Conservation (phyloP, 2,329 filamentous ascomycete genomes). For the Fusarium sp. region DNA sequence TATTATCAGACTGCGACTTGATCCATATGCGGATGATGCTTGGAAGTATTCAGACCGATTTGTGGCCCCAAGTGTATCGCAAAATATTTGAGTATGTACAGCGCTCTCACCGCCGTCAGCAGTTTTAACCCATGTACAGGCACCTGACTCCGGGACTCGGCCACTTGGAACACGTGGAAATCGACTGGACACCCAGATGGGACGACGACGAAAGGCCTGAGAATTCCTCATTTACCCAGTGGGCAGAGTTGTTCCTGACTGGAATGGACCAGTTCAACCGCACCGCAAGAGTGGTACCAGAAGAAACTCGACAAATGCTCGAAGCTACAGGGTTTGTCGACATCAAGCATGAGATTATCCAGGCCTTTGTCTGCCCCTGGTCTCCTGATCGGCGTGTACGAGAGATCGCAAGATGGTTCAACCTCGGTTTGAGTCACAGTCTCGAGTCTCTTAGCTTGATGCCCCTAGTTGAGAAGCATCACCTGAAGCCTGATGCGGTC, state of each 20-base stretch:
- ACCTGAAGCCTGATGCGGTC: slow-evolving; percentile 70
- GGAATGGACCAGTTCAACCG: slow-evolving; percentile 75
- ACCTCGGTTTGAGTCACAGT: slow-evolving; percentile 79
- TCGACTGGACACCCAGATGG: slow-evolving; percentile 82
- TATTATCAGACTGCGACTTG: slow-evolving; percentile 75
- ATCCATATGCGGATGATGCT: slow-evolving; percentile 85
- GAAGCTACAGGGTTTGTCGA: slow-evolving; percentile 82
- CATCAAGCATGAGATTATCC: slow-evolving; percentile 76
- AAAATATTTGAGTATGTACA: slow-evolving; percentile 73
- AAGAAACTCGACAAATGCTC: slow-evolving; percentile 69
- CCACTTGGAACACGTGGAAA: slow-evolving; percentile 87
- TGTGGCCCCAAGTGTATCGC: slow-evolving; percentile 79
- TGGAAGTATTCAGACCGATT: slow-evolving; percentile 76
- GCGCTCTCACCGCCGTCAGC: background rate
- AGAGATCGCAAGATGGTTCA: slow-evolving; percentile 85
- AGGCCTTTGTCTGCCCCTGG: slow-evolving; percentile 82
- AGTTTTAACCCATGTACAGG: slow-evolving; percentile 54
- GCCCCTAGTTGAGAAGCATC: slow-evolving; percentile 70
- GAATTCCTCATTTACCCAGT: slow-evolving; percentile 71
- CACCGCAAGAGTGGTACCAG: slow-evolving; percentile 70
- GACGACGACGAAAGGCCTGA: slow-evolving; percentile 72
- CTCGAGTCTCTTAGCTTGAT: slow-evolving; percentile 79
- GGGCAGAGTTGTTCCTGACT: slow-evolving; percentile 76
- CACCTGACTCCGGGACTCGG: slow-evolving; percentile 83
- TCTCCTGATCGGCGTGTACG: slow-evolving; percentile 72